These are phyloP conservation scores for Alnus rubra DNA, from an alignment of 306 rosid species.

Conservation along the genomic window DNA sequence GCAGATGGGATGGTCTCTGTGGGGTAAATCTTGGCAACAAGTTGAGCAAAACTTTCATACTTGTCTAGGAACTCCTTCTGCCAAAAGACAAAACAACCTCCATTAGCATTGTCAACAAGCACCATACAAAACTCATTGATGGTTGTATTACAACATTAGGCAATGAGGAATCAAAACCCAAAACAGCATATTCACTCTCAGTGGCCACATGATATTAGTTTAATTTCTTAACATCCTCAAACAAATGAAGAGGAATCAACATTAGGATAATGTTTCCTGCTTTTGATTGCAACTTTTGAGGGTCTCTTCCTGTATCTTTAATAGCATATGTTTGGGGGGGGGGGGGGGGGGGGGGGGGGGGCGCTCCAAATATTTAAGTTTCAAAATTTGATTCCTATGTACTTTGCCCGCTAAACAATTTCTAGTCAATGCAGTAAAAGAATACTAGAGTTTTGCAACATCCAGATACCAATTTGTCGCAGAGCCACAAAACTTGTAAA, in stretches of 20 bases:
- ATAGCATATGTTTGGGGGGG: too few relatives aligned
- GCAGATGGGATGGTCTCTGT: conserved; percentile 61
- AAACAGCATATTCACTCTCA: not conserved
- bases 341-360: too few relatives aligned
- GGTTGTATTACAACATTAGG: not conserved
- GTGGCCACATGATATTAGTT: not conserved
- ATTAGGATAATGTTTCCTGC: not conserved
- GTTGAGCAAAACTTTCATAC: conserved; percentile 82
- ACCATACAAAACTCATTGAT: not conserved
- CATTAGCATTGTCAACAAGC: conserved; percentile 20
- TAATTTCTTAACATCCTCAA: not conserved
- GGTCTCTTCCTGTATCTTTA: not conserved
- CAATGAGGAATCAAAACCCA: not conserved
- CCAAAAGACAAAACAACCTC: conserved; percentile 27
- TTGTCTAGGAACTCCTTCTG: conserved; percentile 96
- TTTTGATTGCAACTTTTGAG: not conserved
- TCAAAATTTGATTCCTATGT: not conserved
- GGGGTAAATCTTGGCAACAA: conserved; percentile 83
- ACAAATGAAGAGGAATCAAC: not conserved
- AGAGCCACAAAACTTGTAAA: not conserved
- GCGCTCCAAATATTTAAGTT: not conserved
- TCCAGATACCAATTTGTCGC: not conserved
- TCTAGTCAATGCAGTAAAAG: not conserved
- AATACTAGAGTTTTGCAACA: not conserved
- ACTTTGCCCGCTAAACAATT: not conserved